Percentiles rank a stretch among this genome's conserved stretches.
Conservation (phyloP, 345 rosid genomes). For the Rubroshorea leprosula region DNA sequence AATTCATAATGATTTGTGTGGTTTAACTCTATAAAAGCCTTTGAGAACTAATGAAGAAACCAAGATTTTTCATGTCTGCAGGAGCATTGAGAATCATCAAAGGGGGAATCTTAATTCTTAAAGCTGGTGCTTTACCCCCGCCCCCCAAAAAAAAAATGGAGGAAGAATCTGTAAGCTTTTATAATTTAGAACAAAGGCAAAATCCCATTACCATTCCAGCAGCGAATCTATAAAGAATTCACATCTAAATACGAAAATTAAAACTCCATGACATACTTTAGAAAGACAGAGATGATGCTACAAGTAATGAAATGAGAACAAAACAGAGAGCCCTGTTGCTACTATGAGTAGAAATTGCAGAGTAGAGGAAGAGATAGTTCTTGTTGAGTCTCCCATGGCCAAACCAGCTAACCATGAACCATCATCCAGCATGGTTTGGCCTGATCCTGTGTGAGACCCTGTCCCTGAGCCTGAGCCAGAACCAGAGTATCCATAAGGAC, state of each 20-base stretch:
- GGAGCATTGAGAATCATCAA: slow-evolving; percentile 10
- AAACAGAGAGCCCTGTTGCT: slow-evolving; percentile 14
- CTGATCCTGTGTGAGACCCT: slow-evolving; percentile 22
- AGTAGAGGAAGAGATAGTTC: slow-evolving; percentile 15
- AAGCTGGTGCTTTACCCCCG: slow-evolving; percentile 22
- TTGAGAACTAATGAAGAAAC: background rate
- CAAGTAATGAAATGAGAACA: slow-evolving; percentile 25
- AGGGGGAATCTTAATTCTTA: slow-evolving; percentile 11
- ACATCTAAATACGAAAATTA: slow-evolving; percentile 17
- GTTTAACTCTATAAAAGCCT: background rate
- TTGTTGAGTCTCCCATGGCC: slow-evolving; percentile 74
- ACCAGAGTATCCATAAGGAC: slow-evolving; percentile 20
- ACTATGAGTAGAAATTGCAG: slow-evolving; percentile 17
- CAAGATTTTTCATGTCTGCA: background rate
- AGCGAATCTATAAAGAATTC: slow-evolving; percentile 28
- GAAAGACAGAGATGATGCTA: slow-evolving; percentile 9
- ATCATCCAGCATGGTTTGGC: slow-evolving; percentile 57
- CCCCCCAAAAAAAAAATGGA: slow-evolving; percentile 20
- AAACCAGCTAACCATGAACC: slow-evolving; percentile 88
- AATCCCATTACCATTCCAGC: slow-evolving; percentile 13
- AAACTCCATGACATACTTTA: background rate
- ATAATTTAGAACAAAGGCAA: slow-evolving; percentile 20
- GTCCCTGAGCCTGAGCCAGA: slow-evolving; percentile 22
- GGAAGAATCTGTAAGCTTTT: slow-evolving; percentile 36
- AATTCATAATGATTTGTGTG: background rate